These are phyloP conservation scores for Lactifluus volemus DNA, from an alignment of 768 basidiomycete species.

Conservation along the genomic window DNA sequence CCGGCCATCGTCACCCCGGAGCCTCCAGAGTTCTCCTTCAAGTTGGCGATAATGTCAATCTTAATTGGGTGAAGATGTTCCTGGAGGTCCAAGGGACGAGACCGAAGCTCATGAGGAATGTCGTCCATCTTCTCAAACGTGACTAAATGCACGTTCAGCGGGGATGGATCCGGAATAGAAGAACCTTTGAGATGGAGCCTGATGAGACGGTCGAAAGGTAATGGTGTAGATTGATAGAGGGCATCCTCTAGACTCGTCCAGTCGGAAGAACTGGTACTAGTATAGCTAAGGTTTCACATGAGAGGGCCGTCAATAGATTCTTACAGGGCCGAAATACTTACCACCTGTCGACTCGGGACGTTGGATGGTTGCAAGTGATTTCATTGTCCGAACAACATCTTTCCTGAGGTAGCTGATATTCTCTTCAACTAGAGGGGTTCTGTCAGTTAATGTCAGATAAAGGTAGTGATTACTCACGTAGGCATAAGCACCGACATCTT, in stretches of 20 bases:
- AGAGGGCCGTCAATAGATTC: background rate
- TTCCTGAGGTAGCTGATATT: background rate
- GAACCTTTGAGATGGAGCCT: background rate
- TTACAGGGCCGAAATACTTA: background rate
- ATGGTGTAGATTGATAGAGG: conserved; percentile 1
- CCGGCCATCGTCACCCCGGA: background rate
- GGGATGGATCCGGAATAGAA: background rate
- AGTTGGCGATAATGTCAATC: background rate
- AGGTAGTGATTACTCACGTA: background rate
- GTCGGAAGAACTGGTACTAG: background rate
- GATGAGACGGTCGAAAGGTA: conserved; percentile 5
- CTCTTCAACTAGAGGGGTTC: background rate
- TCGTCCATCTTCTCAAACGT: background rate
- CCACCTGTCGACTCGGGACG: background rate
- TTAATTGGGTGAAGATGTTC: background rate
- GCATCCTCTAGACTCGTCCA: background rate
- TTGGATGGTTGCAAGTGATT: background rate
- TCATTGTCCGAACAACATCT: background rate
- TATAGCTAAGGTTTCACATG: background rate
- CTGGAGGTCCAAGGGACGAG: background rate
- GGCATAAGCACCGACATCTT: conserved; percentile 8
- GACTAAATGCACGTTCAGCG: background rate
- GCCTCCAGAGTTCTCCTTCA: background rate
- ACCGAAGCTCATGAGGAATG: background rate
- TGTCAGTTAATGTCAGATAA: background rate